Evolutionary conservation across 2,329 filamentous ascomycete genomes (phyloP).

Genomic region (Beauveria bassiana): DNA sequence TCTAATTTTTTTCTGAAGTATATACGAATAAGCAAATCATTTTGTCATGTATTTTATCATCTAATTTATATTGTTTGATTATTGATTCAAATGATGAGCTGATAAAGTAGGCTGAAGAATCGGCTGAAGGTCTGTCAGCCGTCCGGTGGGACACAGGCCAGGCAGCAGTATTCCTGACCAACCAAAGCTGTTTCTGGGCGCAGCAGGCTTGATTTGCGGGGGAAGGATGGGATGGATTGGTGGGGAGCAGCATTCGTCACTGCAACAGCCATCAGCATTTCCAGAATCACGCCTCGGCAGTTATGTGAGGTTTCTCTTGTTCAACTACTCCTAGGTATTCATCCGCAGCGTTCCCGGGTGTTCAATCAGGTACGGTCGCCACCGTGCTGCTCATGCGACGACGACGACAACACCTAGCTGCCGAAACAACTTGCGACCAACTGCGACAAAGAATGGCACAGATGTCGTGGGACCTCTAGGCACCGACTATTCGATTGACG

Average conservation of each 20-base stretch:
- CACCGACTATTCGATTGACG: not conserved
- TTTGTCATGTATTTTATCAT: too few relatives aligned
- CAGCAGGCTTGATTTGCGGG: not conserved
- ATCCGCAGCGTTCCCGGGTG: too few relatives aligned
- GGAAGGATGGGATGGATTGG: not conserved
- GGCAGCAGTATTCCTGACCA: slow-evolving; percentile 14
- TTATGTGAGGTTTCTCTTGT: too few relatives aligned
- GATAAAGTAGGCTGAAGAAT: too few relatives aligned
- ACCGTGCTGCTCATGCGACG: not conserved
- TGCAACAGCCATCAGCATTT: too few relatives aligned
- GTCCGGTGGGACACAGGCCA: not conserved
- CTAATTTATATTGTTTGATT: not conserved
- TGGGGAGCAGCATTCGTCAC: not conserved
- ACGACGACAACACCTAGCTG: not conserved
- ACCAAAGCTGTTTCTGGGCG: not conserved
- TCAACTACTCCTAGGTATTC: not conserved
- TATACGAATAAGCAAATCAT: not conserved
- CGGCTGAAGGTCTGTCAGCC: not conserved
- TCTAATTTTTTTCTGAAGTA: not conserved
- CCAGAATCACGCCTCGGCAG: too few relatives aligned
- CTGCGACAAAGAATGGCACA: not conserved
- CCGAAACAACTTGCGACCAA: not conserved
- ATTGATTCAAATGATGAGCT: too few relatives aligned
- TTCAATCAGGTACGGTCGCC: too few relatives aligned
- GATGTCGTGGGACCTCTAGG: not conserved